Conservation (phyloP, 2,329 filamentous ascomycete genomes). For the Aspergillus texensis region DNA sequence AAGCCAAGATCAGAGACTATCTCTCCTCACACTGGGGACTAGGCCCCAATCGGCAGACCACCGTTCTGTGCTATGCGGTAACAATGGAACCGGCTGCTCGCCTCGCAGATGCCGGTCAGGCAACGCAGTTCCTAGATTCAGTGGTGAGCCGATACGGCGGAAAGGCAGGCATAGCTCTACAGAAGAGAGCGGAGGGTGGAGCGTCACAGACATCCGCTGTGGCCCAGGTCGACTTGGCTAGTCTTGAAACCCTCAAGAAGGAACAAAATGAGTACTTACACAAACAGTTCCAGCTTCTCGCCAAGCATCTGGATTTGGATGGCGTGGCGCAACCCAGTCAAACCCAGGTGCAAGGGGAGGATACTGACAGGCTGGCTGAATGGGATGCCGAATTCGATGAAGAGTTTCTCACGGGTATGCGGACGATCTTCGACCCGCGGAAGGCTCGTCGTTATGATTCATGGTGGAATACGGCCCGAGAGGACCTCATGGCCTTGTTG, state of each 20-base stretch:
- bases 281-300: background rate
- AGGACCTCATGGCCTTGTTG: slow-evolving; percentile 24
- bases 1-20: slow-evolving; percentile 92
- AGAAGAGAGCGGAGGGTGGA: background rate
- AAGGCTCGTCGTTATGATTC: slow-evolving; percentile 58
- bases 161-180: background rate
- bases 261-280: background rate
- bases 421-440: slow-evolving; percentile 23
- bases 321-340: background rate
- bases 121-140: slow-evolving; percentile 71
- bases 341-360: background rate
- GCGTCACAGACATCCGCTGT: background rate
- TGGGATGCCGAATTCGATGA: slow-evolving; percentile 20
- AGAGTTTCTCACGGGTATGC: background rate
- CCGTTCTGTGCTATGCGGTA: slow-evolving; percentile 57
- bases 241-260: background rate
- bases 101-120: slow-evolving; percentile 67
- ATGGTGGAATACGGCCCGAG: slow-evolving; percentile 40
- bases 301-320: background rate
- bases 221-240: background rate
- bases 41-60: slow-evolving; percentile 38
- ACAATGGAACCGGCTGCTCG: slow-evolving; percentile 52
- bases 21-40: slow-evolving; percentile 93
- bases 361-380: slow-evolving; percentile 8
- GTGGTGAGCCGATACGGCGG: background rate